Evolutionary conservation across 2,329 filamentous ascomycete species (phyloP).

Genomic region (Fusarium sp.): DNA sequence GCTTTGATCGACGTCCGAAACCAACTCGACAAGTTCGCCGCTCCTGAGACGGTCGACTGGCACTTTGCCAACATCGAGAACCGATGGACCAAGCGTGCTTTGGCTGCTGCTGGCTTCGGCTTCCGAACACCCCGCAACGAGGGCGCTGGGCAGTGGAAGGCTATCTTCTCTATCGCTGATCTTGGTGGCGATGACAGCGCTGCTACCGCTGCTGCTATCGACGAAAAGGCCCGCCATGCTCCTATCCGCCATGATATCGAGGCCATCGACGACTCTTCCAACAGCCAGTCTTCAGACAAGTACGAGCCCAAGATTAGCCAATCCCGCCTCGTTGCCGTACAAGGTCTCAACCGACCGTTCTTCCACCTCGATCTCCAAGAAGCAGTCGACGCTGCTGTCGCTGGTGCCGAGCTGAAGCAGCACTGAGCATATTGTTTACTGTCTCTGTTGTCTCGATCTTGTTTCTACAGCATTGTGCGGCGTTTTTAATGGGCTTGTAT

Average conservation of each 20-base stretch:
- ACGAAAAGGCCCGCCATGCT: slow-evolving; percentile 59
- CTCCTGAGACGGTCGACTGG: slow-evolving; percentile 57
- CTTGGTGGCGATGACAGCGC: slow-evolving; percentile 77
- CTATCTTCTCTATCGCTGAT: slow-evolving; percentile 92
- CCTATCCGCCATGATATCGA: slow-evolving; percentile 44
- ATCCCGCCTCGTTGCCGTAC: slow-evolving; percentile 50
- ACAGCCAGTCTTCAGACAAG: slow-evolving; percentile 41
- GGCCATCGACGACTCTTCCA: slow-evolving; percentile 37
- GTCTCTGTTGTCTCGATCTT: slow-evolving; percentile 3
- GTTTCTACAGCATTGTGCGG: slow-evolving; percentile 4
- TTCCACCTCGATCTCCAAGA: slow-evolving; percentile 63
- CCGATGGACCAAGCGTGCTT: slow-evolving; percentile 65
- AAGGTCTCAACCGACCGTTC: slow-evolving; percentile 60
- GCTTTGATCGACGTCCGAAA: slow-evolving; percentile 63
- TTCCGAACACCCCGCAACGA: slow-evolving; percentile 47
- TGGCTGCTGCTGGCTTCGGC: slow-evolving; percentile 64
- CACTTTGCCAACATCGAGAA: slow-evolving; percentile 63
- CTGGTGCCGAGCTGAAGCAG: slow-evolving; percentile 47
- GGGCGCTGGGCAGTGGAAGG: slow-evolving; percentile 61
- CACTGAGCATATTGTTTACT: slow-evolving; percentile 25
- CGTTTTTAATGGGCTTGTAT: slow-evolving; percentile 2
- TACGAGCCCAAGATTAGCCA: slow-evolving; percentile 45
- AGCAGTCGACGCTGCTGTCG: slow-evolving; percentile 56
- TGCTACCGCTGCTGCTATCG: slow-evolving; percentile 61
- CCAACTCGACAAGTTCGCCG: slow-evolving; percentile 61